These are phyloP conservation scores for Gonapodya prolifera DNA, from an alignment of 192 early-diverging fungal species.

Conservation along the genomic window DNA sequence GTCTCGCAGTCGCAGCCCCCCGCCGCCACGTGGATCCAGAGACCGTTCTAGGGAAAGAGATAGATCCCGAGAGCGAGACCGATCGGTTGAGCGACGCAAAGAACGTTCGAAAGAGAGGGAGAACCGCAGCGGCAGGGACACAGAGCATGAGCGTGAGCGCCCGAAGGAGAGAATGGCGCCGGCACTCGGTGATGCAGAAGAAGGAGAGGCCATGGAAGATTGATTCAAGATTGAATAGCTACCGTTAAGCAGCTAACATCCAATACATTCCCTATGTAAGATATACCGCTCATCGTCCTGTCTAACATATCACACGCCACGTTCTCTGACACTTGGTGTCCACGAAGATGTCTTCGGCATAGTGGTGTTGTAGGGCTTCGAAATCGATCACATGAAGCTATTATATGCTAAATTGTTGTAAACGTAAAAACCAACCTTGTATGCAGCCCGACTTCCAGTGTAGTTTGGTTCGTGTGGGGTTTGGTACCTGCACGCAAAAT, in stretches of 20 bases:
- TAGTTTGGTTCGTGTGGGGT: background rate
- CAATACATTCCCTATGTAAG: too few species aligned
- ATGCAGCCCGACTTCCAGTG: background rate
- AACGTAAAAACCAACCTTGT: background rate
- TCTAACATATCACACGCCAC: background rate
- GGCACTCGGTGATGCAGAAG: too few species aligned
- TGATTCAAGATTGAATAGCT: too few species aligned
- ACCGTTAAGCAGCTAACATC: too few species aligned
- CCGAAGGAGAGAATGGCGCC: too few species aligned
- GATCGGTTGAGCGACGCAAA: too few species aligned
- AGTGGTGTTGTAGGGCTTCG: background rate
- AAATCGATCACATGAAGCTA: background rate
- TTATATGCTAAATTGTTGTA: background rate
- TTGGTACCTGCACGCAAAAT: background rate
- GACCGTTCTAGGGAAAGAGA: background rate
- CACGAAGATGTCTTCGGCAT: background rate
- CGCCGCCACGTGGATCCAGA: background rate
- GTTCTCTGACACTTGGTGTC: background rate
- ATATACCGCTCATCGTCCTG: too few species aligned
- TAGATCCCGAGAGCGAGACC: too few species aligned
- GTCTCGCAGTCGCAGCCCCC: background rate
- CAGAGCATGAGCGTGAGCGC: too few species aligned
- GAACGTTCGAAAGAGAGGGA: background rate
- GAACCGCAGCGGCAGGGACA: background rate
- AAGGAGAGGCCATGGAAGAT: background rate